Percentiles rank a stretch among this genome's conserved stretches.
Conservation (phyloP, 1,284 basidiomycete species). For the Puccinia triticina region DNA sequence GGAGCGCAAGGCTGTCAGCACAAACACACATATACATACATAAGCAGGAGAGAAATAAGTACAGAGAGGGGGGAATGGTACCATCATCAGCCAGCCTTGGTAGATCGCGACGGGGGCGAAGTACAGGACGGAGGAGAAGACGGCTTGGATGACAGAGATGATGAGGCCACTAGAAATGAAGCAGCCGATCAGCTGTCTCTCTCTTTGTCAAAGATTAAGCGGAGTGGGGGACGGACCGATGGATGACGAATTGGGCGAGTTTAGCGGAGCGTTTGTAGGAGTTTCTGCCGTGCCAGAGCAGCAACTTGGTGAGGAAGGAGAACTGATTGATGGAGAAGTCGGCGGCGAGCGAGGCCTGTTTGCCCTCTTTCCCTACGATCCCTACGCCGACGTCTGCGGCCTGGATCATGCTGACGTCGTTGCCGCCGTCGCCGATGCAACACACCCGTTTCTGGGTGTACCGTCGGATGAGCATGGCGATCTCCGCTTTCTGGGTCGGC, state of each 20-base stretch:
- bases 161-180: constrained; percentile 76
- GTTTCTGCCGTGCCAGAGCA: constrained; percentile 96
- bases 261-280: constrained; percentile 98
- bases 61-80: neutral
- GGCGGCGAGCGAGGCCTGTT: constrained; percentile 94
- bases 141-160: constrained; percentile 81
- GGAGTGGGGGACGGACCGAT: constrained; percentile 65
- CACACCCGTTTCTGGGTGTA: constrained; percentile 93
- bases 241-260: constrained; percentile 97
- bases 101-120: constrained; percentile 98
- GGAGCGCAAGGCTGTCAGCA: neutral
- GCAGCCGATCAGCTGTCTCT: too few species aligned
- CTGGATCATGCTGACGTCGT: constrained; percentile 95
- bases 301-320: constrained; percentile 87
- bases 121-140: constrained; percentile 93
- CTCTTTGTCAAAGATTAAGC: neutral
- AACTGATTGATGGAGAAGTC: constrained; percentile 98
- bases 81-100: constrained; percentile 94
- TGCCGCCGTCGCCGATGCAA: constrained; percentile 94
- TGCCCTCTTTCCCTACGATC: constrained; percentile 98
- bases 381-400: constrained; percentile 92
- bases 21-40: too few species aligned
- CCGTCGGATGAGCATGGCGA: constrained; percentile 84
- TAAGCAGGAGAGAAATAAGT: neutral
- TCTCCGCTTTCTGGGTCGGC: constrained; percentile 97